Conservation (phyloP, 2,329 filamentous ascomycete genomes). For the Rhinocladiella mackenziei region DNA sequence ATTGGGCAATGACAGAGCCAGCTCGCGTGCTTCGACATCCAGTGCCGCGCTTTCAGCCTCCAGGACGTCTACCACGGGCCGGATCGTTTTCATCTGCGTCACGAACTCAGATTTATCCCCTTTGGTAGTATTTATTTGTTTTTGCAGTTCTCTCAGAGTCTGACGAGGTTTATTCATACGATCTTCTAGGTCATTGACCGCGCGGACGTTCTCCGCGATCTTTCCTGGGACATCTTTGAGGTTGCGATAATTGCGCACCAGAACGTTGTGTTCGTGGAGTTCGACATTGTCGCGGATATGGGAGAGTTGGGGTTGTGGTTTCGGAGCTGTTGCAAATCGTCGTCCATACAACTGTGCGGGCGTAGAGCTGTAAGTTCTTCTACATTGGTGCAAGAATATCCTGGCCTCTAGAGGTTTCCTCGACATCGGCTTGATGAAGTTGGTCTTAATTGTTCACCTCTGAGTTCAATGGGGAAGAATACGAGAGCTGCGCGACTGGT, state of each 20-base stretch:
- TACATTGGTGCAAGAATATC: slow-evolving; percentile 20
- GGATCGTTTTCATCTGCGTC: slow-evolving; percentile 20
- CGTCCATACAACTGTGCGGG: slow-evolving; percentile 5
- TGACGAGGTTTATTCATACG: slow-evolving; percentile 41
- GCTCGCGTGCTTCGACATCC: slow-evolving; percentile 35
- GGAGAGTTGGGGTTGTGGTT: slow-evolving; percentile 75
- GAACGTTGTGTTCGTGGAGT: slow-evolving; percentile 76
- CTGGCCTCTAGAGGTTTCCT: slow-evolving; percentile 12
- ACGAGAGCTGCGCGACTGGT: too few species aligned
- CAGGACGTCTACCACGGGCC: slow-evolving; percentile 30
- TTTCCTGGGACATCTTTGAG: slow-evolving; percentile 50
- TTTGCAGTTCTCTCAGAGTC: slow-evolving; percentile 43
- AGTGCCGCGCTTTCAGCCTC: slow-evolving; percentile 32
- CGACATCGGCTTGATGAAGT: slow-evolving; percentile 9
- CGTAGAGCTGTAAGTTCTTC: slow-evolving; percentile 18
- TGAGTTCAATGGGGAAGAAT: too few species aligned
- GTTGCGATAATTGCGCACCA: slow-evolving; percentile 73
- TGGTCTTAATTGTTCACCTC: too few species aligned
- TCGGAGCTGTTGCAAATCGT: slow-evolving; percentile 69
- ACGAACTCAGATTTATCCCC: slow-evolving; percentile 24
- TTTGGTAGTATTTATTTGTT: slow-evolving; percentile 38
- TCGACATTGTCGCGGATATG: slow-evolving; percentile 83
- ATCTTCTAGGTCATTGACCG: slow-evolving; percentile 38
- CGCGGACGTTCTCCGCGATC: slow-evolving; percentile 43
- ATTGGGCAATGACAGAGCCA: slow-evolving; percentile 81